These are phyloP conservation scores for Botryotinia calthae DNA, from an alignment of 2,329 filamentous ascomycete species.

Conservation along the genomic window DNA sequence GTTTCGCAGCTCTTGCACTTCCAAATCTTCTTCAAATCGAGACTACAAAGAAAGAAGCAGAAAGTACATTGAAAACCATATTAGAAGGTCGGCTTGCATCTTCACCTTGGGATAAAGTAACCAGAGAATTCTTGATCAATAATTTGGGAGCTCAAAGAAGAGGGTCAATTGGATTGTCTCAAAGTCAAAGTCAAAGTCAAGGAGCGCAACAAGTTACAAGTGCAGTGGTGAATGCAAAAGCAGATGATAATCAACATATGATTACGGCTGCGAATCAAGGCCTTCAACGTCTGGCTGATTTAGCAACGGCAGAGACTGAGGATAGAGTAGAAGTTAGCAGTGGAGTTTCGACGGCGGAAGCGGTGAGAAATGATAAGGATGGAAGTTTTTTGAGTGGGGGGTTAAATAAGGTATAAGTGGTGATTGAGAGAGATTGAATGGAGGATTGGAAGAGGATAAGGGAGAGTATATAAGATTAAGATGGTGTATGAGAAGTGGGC, in stretches of 20 bases:
- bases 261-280: conserved; percentile 31
- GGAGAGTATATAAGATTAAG: not conserved
- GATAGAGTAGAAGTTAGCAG: not conserved
- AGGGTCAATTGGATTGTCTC: not conserved
- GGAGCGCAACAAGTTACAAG: not conserved
- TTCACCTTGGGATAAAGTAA: conserved; percentile 56
- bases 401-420: not conserved
- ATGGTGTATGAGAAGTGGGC: not conserved
- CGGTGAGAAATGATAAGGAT: not conserved
- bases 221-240: not conserved
- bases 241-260: conserved; percentile 27
- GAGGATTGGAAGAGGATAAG: not conserved
- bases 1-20: conserved; percentile 59
- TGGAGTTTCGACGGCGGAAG: not conserved
- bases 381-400: not conserved
- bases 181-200: not conserved
- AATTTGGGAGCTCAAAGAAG: not conserved
- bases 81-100: conserved; percentile 51
- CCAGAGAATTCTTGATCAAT: conserved; percentile 44
- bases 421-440: not conserved
- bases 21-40: conserved; percentile 57
- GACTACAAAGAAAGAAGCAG: conserved; percentile 56
- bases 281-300: conserved; percentile 60
- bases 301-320: conserved; percentile 35
- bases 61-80: conserved; percentile 54